Evolutionary conservation across 345 rosid genomes (phyloP), one percentile per base, ranked within the genome.

Genomic region (Raphanus sativus): DNA sequence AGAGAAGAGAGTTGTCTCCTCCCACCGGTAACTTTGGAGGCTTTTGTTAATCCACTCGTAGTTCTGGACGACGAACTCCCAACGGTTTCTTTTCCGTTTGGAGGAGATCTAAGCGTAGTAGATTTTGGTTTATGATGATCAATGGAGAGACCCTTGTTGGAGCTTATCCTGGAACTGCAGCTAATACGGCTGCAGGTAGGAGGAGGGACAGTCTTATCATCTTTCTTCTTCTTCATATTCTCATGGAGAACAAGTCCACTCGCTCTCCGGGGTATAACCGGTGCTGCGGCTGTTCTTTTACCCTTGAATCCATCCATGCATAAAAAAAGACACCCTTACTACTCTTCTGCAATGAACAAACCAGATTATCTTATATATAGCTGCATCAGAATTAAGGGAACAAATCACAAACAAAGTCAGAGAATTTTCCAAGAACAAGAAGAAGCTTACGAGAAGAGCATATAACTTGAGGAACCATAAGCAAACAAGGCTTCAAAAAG

Each of bases 241-340:
- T 90, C 97, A 81, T 86, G 86, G 75, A 86, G 80, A 71, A 84
- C 81, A 75, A 86, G 81, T 36, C 89, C 80, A 45, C 90, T 85
- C 29, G 88, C 86, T 84, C 86, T 92, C 10, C 84, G 71, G 0
- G 89, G 66, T 55, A 69, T 32, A 73, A 82, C 76, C 63, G 80
- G 75, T 74, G 76, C 81, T 0, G 66, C 48, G 1, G 71, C 48
- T 55, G 66, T 63, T 83, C 88, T 83, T 79, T 89, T 88, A 72
- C 94, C 86, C 59, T 89, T 82, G 70, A 75, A 81, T 66, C 86
- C 96, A 83, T 92, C 99, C 99, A 95, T 95, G 64, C 80, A 76
- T 71, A 70, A 15, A 65, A 48, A 12, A 66, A 72, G 17, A 34
- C n/a, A 21, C 62, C 42, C 7, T 65, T 17, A 61, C 62, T 33